A percentile compares a stretch with the other conserved stretches of the same genome.
These are phyloP conservation scores for Ormosia semicastrata DNA, from an alignment of 306 rosid species.

Conservation along the genomic window DNA sequence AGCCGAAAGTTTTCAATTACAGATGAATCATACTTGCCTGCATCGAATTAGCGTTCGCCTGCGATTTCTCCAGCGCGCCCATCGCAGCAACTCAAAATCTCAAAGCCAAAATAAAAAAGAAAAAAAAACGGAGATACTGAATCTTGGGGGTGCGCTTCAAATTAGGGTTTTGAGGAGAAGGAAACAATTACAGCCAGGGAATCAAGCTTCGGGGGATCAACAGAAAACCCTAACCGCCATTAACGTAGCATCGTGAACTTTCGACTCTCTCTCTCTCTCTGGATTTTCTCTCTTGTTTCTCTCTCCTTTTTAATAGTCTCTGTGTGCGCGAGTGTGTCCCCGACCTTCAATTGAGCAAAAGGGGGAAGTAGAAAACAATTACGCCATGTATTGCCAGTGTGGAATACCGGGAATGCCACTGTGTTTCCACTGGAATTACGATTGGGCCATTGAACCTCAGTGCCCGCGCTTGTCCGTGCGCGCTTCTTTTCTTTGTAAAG, in stretches of 20 bases:
- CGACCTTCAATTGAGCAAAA: slow-evolving; percentile 34
- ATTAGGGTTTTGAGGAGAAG: slow-evolving; percentile 63
- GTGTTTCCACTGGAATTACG: slow-evolving; percentile 16
- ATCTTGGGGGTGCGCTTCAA: slow-evolving; percentile 21
- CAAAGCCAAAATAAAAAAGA: neutral
- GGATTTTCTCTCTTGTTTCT: neutral
- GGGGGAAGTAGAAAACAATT: slow-evolving; percentile 32
- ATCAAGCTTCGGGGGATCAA: slow-evolving; percentile 44
- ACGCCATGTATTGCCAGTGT: neutral
- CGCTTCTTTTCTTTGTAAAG: neutral
- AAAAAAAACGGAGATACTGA: slow-evolving; percentile 18
- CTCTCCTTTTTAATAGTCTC: slow-evolving; percentile 34
- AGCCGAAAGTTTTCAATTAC: slow-evolving; percentile 28
- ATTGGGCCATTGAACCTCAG: neutral
- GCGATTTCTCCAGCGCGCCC: slow-evolving; percentile 90
- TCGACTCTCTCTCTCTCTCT: slow-evolving; percentile 26
- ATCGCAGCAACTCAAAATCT: slow-evolving; percentile 45
- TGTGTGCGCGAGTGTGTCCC: slow-evolving; percentile 28
- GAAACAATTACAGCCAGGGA: slow-evolving; percentile 14
- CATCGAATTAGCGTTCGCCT: slow-evolving; percentile 66
- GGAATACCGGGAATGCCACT: slow-evolving; percentile 34
- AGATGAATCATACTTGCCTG: slow-evolving; percentile 55
- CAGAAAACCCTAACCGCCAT: slow-evolving; percentile 85
- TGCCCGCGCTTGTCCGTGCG: neutral
- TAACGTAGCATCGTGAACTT: slow-evolving; percentile 39